Base-by-base conservation (phyloP, 179 eudicot genomes). In the Beta lomatogona region DNA sequence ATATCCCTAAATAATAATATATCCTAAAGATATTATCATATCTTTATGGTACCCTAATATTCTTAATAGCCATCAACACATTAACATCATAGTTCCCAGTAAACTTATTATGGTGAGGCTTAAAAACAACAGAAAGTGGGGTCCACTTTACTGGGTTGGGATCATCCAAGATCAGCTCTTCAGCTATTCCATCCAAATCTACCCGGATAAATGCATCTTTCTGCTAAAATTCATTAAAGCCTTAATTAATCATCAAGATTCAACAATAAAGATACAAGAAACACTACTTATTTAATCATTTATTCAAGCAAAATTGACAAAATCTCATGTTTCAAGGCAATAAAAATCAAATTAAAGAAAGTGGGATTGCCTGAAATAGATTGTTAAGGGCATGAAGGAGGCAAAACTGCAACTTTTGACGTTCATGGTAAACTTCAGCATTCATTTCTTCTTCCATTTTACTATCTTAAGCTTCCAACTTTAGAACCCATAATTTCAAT, bases 11-110 rank as follows among this genome's bases (percentile, higher is more conserved):
- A n/a, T n/a, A n/a, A n/a, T n/a, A n/a, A n/a, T n/a, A n/a, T n/a
- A n/a, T n/a, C n/a, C n/a, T n/a, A n/a, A n/a, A n/a, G n/a, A n/a
- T n/a, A n/a, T n/a, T n/a, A n/a, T n/a, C n/a, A n/a, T n/a, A n/a
- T n/a, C n/a, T n/a, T n/a, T n/a, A n/a, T n/a, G n/a, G n/a, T n/a
- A n/a, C n/a, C n/a, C n/a, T n/a, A n/a, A n/a, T n/a, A n/a, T n/a
- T n/a, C n/a, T n/a, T n/a, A n/a, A n/a, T n/a, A n/a, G 95, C 83
- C 14, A 91, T 90, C 82, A 95, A 81, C 41, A 94, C 99, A 78
- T 95, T 95, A 18, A 95, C 85, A 81, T 95, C 99, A 83, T 92
- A 95, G 71, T 95, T 94, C 57, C 99, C 99, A 21, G 95, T 94
- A 45, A 95, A 45, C 69, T 86, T 41, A 87, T 95, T 95, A 78